Evolutionary conservation across 179 eudicot genomes (phyloP).

Genomic region (Carnegiea gigantea): DNA sequence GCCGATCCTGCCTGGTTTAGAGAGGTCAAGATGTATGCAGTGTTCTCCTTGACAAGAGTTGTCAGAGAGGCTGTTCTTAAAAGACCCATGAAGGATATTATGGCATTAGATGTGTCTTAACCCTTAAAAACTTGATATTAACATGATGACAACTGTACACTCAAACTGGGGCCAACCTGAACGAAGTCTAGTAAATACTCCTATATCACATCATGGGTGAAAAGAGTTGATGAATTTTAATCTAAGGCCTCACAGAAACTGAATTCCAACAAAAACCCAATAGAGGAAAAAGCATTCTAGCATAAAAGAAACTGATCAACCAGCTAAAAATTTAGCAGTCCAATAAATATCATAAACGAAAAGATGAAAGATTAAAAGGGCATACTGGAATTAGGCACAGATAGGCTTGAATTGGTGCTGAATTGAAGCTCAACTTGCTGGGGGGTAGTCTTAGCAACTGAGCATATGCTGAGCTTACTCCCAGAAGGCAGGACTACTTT

Average conservation of each 20-base stretch:
- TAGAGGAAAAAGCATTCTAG: not conserved
- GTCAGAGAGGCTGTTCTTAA: not conserved
- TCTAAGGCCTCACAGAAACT: not conserved
- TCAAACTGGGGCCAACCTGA: not conserved
- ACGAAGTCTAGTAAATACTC: not conserved
- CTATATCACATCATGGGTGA: not conserved
- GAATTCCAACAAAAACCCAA: not conserved
- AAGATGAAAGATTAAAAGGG: conserved; percentile 1
- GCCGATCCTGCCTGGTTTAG: not conserved
- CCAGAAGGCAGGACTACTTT: conserved; percentile 8
- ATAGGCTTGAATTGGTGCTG: conserved; percentile 17
- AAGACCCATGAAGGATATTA: not conserved
- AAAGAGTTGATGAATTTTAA: not conserved
- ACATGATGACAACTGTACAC: too few relatives aligned
- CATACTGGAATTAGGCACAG: conserved; percentile 30
- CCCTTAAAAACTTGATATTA: not conserved
- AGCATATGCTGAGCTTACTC: conserved; percentile 25
- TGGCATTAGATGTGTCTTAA: not conserved
- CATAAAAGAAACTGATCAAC: too few relatives aligned
- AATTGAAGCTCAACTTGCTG: conserved; percentile 28
- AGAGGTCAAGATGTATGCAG: not conserved
- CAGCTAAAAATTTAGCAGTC: not conserved
- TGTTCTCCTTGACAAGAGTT: not conserved
- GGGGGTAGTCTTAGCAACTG: conserved; percentile 31
- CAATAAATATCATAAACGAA: not conserved